Base-by-base conservation (phyloP, 2,329 filamentous ascomycete species). In the Cladosporium halotolerans region DNA sequence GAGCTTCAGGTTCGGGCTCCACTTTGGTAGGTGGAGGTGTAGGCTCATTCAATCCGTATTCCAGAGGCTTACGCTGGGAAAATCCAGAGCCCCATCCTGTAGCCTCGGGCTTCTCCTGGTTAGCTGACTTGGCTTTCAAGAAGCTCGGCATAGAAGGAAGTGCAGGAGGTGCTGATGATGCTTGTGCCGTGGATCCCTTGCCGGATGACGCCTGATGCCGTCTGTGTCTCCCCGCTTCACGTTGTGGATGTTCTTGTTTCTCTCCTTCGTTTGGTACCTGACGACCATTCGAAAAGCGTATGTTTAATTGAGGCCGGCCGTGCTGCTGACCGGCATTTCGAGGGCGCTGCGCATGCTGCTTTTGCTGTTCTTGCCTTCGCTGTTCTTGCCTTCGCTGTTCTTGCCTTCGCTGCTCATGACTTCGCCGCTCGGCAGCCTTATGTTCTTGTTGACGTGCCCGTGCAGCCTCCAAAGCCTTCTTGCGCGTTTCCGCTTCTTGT, bases 401-500 rank as follows among this genome's bases (percentile, higher is more conserved):
- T 39, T 39, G 45, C 45, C 2, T 33, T 36, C 2, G 18, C 18
- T 14, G 34, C 34, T 38, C 34, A 14, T 38, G 10, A 11, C 34
- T 38, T 9, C n/a, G 34, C 10, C 11, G n/a, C 11, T 13, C 34
- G 34, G n/a, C 34, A 14, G 10, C n/a, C 34, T 28, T 28, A 39
- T 39, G 44, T 7, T 7, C 23, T 28, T 28, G 23, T 7, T 28
- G 23, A 3, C 23, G 23, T 28, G 23, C 23, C 23, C 23, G 23
- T 28, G 23, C 23, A 28, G 23, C 23, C 23, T 28, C 23, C 23
- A 28, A 7, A 5, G 23, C 45, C 9, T 48, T 19, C 36, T 52
- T 43, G 13, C 44, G 47, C 43, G 46, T 52, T 23, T 42, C 19
- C 44, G 57, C 50, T n/a, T 53, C 49, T n/a, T 53, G 52, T 13